phyloP scores from a whole-genome alignment of 345 rosid genomes.

The Gossypium rotundifolium region DNA sequence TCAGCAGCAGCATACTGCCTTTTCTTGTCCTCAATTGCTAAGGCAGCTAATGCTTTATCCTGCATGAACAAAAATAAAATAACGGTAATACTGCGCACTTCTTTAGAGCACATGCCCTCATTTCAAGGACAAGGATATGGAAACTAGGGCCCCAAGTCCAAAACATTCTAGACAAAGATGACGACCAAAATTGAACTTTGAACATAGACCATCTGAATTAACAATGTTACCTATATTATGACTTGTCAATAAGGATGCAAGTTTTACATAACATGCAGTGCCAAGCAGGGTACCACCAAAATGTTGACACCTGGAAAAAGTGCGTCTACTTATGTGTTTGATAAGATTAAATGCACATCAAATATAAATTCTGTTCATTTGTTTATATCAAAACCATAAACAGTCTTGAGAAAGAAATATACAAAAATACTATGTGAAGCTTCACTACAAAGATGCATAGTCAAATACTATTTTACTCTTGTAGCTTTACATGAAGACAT shows the following conservation, averaged over 20 bases:
- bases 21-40: conserved; percentile 92
- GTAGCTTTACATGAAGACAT: neutral
- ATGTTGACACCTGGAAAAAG: neutral
- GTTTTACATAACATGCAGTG: neutral
- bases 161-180: neutral
- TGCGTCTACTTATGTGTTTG: neutral
- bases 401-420: neutral
- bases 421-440: neutral
- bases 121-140: neutral
- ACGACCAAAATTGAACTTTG: neutral
- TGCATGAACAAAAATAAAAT: conserved; percentile 20
- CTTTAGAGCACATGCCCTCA: neutral
- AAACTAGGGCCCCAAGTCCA: neutral
- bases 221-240: neutral
- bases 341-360: neutral
- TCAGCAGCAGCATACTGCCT: conserved; percentile 86
- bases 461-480: neutral
- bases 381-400: neutral
- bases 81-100: neutral
- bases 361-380: neutral
- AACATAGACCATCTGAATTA: neutral
- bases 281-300: neutral
- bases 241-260: neutral
- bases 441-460: neutral
- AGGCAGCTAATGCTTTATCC: conserved; percentile 91